phyloP scores from a whole-genome alignment of 768 basidiomycete genomes.

The Hericium erinaceus region DNA sequence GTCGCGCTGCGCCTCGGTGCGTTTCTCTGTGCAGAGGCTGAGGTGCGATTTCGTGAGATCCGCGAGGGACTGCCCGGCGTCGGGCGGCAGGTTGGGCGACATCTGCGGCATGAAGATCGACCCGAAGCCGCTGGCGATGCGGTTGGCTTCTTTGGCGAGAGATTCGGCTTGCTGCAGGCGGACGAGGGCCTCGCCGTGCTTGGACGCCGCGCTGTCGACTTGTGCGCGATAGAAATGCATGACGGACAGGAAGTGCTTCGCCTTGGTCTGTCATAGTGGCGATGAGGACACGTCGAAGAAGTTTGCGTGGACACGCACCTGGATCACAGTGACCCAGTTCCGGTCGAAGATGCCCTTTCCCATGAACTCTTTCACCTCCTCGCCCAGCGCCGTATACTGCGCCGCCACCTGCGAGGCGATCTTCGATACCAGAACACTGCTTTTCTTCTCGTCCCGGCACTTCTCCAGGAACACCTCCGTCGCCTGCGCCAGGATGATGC shows the following conservation, averaged over 20 bases:
- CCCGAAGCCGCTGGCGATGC: constrained; percentile 58
- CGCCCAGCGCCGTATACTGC: constrained; percentile 74
- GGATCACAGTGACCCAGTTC: constrained; percentile 84
- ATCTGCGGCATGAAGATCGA: constrained; percentile 61
- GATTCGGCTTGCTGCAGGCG: constrained; percentile 71
- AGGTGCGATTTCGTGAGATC: constrained; percentile 82
- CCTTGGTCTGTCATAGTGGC: constrained; percentile 59
- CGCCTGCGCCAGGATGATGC: constrained; percentile 86
- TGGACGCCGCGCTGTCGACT: constrained; percentile 64
- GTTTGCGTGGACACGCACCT: constrained; percentile 35
- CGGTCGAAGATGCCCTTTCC: constrained; percentile 93
- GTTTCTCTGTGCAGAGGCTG: constrained; percentile 66
- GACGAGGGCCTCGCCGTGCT: constrained; percentile 81
- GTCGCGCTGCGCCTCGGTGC: constrained; percentile 70
- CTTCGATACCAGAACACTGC: constrained; percentile 66
- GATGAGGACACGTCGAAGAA: not conserved
- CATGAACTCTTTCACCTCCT: constrained; percentile 95
- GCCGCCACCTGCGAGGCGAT: constrained; percentile 74
- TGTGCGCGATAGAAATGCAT: constrained; percentile 81
- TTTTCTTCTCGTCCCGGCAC: constrained; percentile 87
- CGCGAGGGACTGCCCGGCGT: constrained; percentile 68
- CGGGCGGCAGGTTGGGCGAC: constrained; percentile 78
- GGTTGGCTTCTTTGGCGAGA: constrained; percentile 75
- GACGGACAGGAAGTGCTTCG: constrained; percentile 81
- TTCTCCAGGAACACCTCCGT: constrained; percentile 97